A percentile compares a stretch with the other conserved stretches of the same genome.
Conservation (phyloP, 2,329 filamentous ascomycete genomes). For the Curvularia hawaiiensis region DNA sequence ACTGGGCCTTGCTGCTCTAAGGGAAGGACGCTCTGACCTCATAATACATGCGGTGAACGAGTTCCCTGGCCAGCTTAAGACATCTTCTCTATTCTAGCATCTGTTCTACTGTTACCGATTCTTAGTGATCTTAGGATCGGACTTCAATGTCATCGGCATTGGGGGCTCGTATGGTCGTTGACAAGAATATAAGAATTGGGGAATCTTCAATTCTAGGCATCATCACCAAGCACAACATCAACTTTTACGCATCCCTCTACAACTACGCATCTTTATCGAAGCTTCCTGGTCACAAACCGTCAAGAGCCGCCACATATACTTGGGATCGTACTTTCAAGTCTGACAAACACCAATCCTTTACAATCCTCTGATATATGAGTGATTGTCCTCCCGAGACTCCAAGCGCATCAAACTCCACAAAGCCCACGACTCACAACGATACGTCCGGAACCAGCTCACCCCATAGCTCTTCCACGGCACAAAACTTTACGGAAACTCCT, state of each 20-base stretch:
- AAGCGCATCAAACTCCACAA: slow-evolving; percentile 34
- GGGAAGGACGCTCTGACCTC: slow-evolving; percentile 28
- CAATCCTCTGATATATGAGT: slow-evolving; percentile 29
- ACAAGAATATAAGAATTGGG: slow-evolving; percentile 33
- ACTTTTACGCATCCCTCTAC: slow-evolving; percentile 9
- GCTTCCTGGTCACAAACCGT: background rate
- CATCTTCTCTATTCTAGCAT: slow-evolving; percentile 27
- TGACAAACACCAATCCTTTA: slow-evolving; percentile 6
- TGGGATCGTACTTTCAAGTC: background rate
- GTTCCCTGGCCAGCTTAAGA: slow-evolving; percentile 31
- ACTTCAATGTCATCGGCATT: slow-evolving; percentile 12
- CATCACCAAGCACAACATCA: slow-evolving; percentile 18
- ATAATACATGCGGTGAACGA: slow-evolving; percentile 24
- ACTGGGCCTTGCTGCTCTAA: slow-evolving; percentile 15
- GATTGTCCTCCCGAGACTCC: slow-evolving; percentile 21
- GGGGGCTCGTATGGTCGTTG: slow-evolving; percentile 16
- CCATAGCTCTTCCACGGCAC: slow-evolving; percentile 8
- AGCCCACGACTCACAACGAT: slow-evolving; percentile 13
- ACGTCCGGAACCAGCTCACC: slow-evolving; percentile 17
- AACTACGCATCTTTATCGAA: background rate
- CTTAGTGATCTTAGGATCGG: slow-evolving; percentile 23
- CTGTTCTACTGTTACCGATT: slow-evolving; percentile 29
- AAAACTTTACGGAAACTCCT: slow-evolving; percentile 25
- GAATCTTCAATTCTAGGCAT: slow-evolving; percentile 9
- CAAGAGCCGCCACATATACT: slow-evolving; percentile 12